Evolutionary conservation across 1,284 basidiomycete species (phyloP).

Genomic region (Stereum hirsutum): DNA sequence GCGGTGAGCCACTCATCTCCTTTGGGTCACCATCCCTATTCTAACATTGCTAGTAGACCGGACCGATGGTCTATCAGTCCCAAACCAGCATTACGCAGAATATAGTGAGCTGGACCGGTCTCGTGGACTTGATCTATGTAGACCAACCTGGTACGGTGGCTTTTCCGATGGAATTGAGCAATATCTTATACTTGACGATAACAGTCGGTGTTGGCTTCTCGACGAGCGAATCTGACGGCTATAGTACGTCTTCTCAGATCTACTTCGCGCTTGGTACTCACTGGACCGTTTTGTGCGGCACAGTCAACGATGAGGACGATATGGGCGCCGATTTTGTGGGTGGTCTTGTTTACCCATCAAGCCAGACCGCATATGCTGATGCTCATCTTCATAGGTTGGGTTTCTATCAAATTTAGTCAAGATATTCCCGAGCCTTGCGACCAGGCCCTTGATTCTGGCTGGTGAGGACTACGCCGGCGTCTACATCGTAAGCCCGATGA

Average conservation of each 20-base stretch:
- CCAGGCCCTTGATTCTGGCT: constrained; percentile 48
- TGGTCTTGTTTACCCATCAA: constrained; percentile 1
- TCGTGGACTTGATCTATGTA: constrained; percentile 64
- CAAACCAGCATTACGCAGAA: constrained; percentile 42
- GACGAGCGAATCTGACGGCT: constrained; percentile 52
- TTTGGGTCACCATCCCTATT: not conserved
- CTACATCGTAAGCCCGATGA: constrained; percentile 39
- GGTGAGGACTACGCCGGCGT: constrained; percentile 64
- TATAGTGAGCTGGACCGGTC: constrained; percentile 44
- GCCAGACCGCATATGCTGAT: not conserved
- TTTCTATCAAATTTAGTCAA: constrained; percentile 58
- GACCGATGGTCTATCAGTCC: constrained; percentile 46
- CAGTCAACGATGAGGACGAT: constrained; percentile 59
- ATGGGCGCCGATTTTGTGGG: constrained; percentile 63
- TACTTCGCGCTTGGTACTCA: constrained; percentile 5
- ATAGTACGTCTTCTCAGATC: constrained; percentile 28
- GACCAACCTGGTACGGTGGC: constrained; percentile 43
- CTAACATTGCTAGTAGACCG: constrained; percentile 36
- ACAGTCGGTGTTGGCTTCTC: constrained; percentile 52
- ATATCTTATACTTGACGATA: constrained; percentile 1
- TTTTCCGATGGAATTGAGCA: not conserved
- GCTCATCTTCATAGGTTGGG: constrained; percentile 36
- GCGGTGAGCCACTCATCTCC: constrained; percentile 35
- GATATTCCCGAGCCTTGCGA: constrained; percentile 54
- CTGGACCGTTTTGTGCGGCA: not conserved